A percentile compares a stretch with the other conserved stretches of the same genome.
Conservation (phyloP, 2,329 filamentous ascomycete species). For the Celoporthe dispersa region DNA sequence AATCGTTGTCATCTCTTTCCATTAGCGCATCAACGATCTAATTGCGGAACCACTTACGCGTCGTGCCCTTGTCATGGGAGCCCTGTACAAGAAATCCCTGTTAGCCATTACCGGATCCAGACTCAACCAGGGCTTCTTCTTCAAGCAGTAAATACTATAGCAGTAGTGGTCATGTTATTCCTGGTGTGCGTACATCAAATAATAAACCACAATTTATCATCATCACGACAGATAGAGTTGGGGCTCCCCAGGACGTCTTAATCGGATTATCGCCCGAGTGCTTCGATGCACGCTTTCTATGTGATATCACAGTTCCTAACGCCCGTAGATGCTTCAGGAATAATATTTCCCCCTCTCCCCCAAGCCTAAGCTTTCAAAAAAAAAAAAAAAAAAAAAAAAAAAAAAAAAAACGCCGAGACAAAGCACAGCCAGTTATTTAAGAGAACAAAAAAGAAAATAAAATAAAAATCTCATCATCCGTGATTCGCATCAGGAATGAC, state of each 20-base stretch:
- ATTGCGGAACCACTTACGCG: conserved; percentile 8
- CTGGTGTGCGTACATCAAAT: too few species aligned
- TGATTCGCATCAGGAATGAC: neutral
- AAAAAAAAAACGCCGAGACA: neutral
- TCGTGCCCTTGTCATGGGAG: neutral
- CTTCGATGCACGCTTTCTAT: neutral
- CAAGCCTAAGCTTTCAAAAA: neutral
- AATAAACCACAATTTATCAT: too few species aligned
- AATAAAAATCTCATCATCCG: neutral
- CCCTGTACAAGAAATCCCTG: neutral
- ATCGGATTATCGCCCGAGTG: neutral
- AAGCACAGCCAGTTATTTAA: neutral
- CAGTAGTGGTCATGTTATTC: too few species aligned
- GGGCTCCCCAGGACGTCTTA: neutral
- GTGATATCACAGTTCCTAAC: neutral
- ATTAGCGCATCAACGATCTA: neutral
- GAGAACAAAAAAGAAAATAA: neutral
- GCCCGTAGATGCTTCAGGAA: neutral
- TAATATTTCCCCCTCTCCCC: neutral
- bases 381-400: neutral
- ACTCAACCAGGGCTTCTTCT: neutral
- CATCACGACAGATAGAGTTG: neutral
- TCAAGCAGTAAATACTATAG: too few species aligned
- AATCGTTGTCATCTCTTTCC: neutral
- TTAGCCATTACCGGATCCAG: neutral